Conservation (phyloP, 2,329 filamentous ascomycete species). For the Mariannaea sp. region DNA sequence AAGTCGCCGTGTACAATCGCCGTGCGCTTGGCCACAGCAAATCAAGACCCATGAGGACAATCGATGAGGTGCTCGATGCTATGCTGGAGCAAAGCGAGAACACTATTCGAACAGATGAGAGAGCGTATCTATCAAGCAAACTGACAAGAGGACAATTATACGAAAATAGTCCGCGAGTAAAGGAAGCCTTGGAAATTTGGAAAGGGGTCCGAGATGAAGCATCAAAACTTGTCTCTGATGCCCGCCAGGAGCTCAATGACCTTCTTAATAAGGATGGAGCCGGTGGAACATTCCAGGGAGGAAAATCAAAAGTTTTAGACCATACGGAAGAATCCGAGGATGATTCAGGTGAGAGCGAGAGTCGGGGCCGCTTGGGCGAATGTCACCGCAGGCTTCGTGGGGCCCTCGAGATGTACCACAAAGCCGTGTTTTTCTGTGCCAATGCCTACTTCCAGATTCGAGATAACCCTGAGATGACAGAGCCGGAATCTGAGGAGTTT, state of each 20-base stretch:
- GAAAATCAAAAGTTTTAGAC: slow-evolving; percentile 7
- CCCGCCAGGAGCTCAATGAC: slow-evolving; percentile 62
- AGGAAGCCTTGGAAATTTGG: slow-evolving; percentile 74
- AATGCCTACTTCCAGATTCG: slow-evolving; percentile 87
- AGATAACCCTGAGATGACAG: slow-evolving; percentile 65
- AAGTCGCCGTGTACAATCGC: slow-evolving; percentile 72
- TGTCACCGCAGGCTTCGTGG: slow-evolving; percentile 68
- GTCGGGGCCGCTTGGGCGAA: slow-evolving; percentile 55
- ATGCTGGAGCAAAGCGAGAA: slow-evolving; percentile 89
- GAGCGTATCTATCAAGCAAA: slow-evolving; percentile 65
- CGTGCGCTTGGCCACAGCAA: slow-evolving; percentile 65
- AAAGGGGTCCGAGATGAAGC: slow-evolving; percentile 57
- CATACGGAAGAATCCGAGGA: slow-evolving; percentile 40
- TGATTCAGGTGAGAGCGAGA: slow-evolving; percentile 42
- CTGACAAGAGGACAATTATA: slow-evolving; percentile 76
- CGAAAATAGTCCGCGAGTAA: slow-evolving; percentile 72
- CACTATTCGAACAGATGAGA: slow-evolving; percentile 69
- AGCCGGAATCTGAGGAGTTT: slow-evolving; percentile 70
- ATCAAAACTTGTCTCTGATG: slow-evolving; percentile 62
- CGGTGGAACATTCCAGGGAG: slow-evolving; percentile 4
- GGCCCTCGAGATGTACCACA: slow-evolving; percentile 80
- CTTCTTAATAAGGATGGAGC: slow-evolving; percentile 48
- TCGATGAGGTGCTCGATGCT: slow-evolving; percentile 82
- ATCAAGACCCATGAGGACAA: slow-evolving; percentile 73
- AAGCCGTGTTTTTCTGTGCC: slow-evolving; percentile 81